Base-by-base conservation (phyloP, 768 basidiomycete genomes). In the Tephrocybe sp. region DNA sequence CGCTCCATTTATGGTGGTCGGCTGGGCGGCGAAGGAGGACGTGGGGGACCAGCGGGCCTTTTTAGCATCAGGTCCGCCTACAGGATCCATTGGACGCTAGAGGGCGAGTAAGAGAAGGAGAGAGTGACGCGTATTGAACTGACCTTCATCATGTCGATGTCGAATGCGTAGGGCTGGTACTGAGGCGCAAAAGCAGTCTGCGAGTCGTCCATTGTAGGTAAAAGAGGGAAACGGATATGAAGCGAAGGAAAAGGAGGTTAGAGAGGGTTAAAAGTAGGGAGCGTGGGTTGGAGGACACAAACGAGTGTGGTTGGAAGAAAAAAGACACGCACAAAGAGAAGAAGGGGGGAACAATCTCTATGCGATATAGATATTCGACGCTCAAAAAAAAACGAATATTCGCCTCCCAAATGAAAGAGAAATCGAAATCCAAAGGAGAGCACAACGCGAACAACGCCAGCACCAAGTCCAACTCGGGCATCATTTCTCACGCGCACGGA, bases 61-160 rank as follows among this genome's bases (percentile, higher is more conserved):
- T 80, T 93, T 93, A 47, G 86, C 77, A 69, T 90, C 89, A 57
- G 87, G 88, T 61, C 87, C 89, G 60, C 83, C 85, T 57, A 83
- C 78, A 65, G 86, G 65, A 69, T 92, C 92, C 82, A 92, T 91
- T 45, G 91, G 85, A 70, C 91, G 85, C 91, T 93, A 69, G 27
- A 38, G 30, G 34, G 44, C 28, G 41, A 54, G 43, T 37, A 35
- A 41, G 34, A 39, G 30, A n/a, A n/a, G n/a, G n/a, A n/a, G n/a
- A n/a, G n/a, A n/a, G 41, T 46, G 34, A 45, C 36, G 36, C 16
- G 18, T 32, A 22, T n/a, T 2, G 28, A 53, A 66, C 74, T 13
- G 28, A 86, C 89, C 87, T 92, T 92, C 88, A 90, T 91, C 89
- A 92, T 91, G 70, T 92, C 89, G 80, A 91, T 74, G 64, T 91